Evolutionary conservation across 2,329 filamentous ascomycete genomes (phyloP), one percentile per base, ranked within the genome.

Genomic region (Alternaria atra): DNA sequence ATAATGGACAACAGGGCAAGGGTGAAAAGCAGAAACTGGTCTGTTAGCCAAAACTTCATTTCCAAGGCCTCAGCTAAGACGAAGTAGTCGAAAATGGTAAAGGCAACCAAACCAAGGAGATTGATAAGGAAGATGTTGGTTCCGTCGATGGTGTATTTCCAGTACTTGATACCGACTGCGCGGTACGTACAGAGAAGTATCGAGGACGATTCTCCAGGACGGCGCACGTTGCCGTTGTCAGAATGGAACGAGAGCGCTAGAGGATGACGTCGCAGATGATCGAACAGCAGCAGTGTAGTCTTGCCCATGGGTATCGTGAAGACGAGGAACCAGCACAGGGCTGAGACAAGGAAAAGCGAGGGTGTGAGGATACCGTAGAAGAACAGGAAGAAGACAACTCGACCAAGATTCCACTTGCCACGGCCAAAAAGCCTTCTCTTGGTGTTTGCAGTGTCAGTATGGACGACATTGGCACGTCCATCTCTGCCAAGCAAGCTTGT

Each of bases 111-210:
- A 12, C 89, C 91, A 82, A 98, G 92, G 58, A 99, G 86, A 77
- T 99, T 99, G 84, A 99, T 97, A 68, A 99, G 88, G 81, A 99
- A 98, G 75, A 99, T 97, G 80, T 99, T 99, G 63, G 95, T 99
- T 56, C 95, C 96, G 75, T 99, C 95, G 60, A 99, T 85, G 4
- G 95, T 99, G 81, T 99, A 99, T 81, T 99, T 99, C 94, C 96
- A 99, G 83, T 99, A 99, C 79, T 94, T 94, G 68, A 89, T 85
- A 12, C 95, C 95, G 12, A 96, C 94, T 43, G 95, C 95, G 60
- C 96, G 91, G 81, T 99, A 99, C 6, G 95, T 99, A 85, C 95
- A 99, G 34, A 99, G 85, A 17, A 99, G 84, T 63, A 99, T 94
- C 10, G 94, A 94, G 46, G 93, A 91, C 20, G 91, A 89, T 15